Percentiles rank a stretch among this genome's conserved stretches.
These are phyloP conservation scores for Clavispora santaluciae DNA, from an alignment of 805 yeast genomes.

Conservation along the genomic window DNA sequence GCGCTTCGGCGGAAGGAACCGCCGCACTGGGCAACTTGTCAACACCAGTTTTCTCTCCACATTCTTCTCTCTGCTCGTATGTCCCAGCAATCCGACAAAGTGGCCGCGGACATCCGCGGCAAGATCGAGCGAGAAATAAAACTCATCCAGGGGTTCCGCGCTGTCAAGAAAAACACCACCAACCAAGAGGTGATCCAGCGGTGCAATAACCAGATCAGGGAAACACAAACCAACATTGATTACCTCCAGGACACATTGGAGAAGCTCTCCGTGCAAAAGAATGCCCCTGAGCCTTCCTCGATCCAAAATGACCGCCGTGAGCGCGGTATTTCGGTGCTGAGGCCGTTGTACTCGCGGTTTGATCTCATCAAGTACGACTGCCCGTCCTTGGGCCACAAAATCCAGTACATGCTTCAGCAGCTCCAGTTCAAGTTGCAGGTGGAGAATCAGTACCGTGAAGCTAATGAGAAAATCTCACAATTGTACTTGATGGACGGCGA, in stretches of 20 bases:
- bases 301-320: conserved; percentile 2
- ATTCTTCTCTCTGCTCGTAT: conserved; percentile 2
- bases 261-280: conserved; percentile 44
- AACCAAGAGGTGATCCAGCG: conserved; percentile 83
- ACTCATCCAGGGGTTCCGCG: conserved; percentile 82
- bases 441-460: conserved; percentile 88
- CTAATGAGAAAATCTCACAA: conserved; percentile 82
- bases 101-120: conserved; percentile 62
- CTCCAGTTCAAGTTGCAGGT: conserved; percentile 90
- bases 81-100: conserved; percentile 22
- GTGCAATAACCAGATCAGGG: conserved; percentile 86
- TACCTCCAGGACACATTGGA: conserved; percentile 75
- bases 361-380: conserved; percentile 90
- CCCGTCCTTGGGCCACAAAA: conserved; percentile 90
- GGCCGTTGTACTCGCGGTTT: conserved; percentile 56
- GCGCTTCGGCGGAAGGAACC: background rate
- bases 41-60: conserved; percentile 7
- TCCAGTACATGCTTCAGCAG: conserved; percentile 93
- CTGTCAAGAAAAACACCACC: conserved; percentile 69
- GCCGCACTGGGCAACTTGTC: conserved; percentile 11
- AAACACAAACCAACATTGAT: conserved; percentile 86
- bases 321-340: conserved; percentile 8
- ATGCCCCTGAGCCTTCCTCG: conserved; percentile 2
- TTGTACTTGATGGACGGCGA: conserved; percentile 91
- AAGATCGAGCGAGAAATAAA: conserved; percentile 87